Percentiles rank a stretch among this genome's conserved stretches.
Evolutionary conservation across 257 asterid species (phyloP).

Genomic region (Gynochthodes officinalis): DNA sequence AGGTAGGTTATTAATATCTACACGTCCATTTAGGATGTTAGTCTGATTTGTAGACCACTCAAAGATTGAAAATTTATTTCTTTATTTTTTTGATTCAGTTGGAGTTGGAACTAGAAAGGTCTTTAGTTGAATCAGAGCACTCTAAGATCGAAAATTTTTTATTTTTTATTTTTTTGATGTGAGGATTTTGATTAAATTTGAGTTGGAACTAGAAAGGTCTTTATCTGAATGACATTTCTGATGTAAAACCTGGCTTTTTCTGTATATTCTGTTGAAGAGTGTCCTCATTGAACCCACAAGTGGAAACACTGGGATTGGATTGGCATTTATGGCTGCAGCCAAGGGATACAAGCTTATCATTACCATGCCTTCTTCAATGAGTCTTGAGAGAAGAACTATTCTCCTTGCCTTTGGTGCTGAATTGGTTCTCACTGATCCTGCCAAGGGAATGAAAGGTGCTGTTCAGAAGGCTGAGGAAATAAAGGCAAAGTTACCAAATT

Average conservation of each 20-base stretch:
- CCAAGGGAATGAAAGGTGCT: slow-evolving; percentile 91
- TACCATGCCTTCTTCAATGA: slow-evolving; percentile 90
- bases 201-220: background rate
- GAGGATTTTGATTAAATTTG: background rate
- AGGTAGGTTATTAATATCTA: slow-evolving; percentile 37
- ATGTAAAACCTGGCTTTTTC: background rate
- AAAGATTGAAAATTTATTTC: background rate
- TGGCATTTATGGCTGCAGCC: slow-evolving; percentile 97
- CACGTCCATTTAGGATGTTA: background rate
- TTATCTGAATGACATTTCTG: background rate
- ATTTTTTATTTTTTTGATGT: background rate
- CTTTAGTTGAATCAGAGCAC: background rate
- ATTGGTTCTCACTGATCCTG: slow-evolving; percentile 81
- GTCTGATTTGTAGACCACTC: background rate
- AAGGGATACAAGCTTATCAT: slow-evolving; percentile 84
- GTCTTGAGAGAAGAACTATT: slow-evolving; percentile 82
- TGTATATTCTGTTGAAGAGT: slow-evolving; percentile 44
- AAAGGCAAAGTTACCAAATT: slow-evolving; percentile 68
- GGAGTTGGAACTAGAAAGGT: background rate
- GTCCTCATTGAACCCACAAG: slow-evolving; percentile 91
- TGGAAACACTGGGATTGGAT: slow-evolving; percentile 93
- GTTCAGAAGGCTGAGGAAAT: slow-evolving; percentile 89
- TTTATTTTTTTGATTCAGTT: background rate
- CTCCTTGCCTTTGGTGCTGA: slow-evolving; percentile 95
- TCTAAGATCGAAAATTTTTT: background rate